These are phyloP conservation scores for Biscutella laevigata DNA, from an alignment of 441 rosid genomes.

Conservation along the genomic window DNA sequence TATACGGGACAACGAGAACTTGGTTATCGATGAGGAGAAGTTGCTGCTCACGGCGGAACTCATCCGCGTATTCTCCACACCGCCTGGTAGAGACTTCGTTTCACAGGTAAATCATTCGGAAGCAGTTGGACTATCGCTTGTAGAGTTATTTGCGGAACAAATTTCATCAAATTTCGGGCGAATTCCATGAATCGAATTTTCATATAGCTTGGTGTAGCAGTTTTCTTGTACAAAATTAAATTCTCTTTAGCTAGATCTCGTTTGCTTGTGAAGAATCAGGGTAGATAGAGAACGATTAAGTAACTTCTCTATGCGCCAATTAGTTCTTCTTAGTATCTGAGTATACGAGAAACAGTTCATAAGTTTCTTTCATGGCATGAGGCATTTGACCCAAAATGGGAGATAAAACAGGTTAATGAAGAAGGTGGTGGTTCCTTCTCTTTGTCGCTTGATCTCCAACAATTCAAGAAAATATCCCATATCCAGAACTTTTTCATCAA, in stretches of 20 bases:
- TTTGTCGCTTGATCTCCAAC: slow-evolving; percentile 63
- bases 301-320: neutral
- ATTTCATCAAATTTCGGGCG: neutral
- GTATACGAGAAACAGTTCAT: neutral
- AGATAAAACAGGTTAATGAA: slow-evolving; percentile 52
- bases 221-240: neutral
- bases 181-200: neutral
- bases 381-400: slow-evolving; percentile 5
- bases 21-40: slow-evolving; percentile 40
- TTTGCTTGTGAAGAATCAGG: neutral
- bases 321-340: slow-evolving; percentile 2
- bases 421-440: slow-evolving; percentile 42
- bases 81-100: slow-evolving; percentile 42
- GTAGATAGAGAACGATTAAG: neutral
- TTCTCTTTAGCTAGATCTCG: neutral
- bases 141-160: neutral
- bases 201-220: neutral
- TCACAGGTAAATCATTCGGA: too few species aligned
- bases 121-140: neutral
- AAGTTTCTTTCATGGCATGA: neutral
- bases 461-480: slow-evolving; percentile 51
- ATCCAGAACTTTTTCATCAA: slow-evolving; percentile 45
- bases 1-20: slow-evolving; percentile 51
- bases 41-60: slow-evolving; percentile 50
- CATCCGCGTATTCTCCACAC: slow-evolving; percentile 55